Conservation (phyloP, 179 eudicot genomes). For the Silene noctiflora region DNA sequence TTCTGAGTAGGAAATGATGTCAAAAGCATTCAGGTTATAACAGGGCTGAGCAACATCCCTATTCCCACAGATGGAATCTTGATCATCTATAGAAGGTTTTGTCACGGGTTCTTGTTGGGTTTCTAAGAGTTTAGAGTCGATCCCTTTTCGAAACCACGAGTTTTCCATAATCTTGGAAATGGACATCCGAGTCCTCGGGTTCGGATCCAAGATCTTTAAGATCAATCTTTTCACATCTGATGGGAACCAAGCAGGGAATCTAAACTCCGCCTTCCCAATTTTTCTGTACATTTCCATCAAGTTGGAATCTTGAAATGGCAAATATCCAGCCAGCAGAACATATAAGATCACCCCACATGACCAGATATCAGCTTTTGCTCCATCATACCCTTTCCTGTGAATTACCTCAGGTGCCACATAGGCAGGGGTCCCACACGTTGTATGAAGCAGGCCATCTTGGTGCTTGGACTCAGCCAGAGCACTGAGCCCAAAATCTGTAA, state of each 20-base stretch:
- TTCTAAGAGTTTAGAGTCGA: conserved; percentile 24
- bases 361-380: conserved; percentile 67
- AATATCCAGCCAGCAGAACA: conserved; percentile 52
- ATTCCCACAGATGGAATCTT: no score
- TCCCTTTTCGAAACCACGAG: conserved; percentile 43
- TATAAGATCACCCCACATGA: conserved; percentile 62
- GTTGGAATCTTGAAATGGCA: conserved; percentile 58
- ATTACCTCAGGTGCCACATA: conserved; percentile 67
- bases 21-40: conserved; percentile 41
- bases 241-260: conserved; percentile 35
- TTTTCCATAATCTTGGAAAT: conserved; percentile 37
- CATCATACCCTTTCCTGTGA: conserved; percentile 54
- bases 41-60: conserved; percentile 28
- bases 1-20: conserved; percentile 42
- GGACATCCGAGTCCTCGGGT: conserved; percentile 36
- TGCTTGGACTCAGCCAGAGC: conserved; percentile 48
- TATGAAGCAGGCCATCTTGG: conserved; percentile 63
- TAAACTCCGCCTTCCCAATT: conserved; percentile 43
- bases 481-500: conserved; percentile 60
- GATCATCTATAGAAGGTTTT: conserved; percentile 9
- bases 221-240: conserved; percentile 34
- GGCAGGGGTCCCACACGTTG: conserved; percentile 67
- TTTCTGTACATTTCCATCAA: conserved; percentile 52
- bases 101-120: not conserved
- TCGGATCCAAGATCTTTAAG: conserved; percentile 41